Evolutionary conservation across 768 basidiomycete genomes (phyloP).

Genomic region (Sarcodon sp.): DNA sequence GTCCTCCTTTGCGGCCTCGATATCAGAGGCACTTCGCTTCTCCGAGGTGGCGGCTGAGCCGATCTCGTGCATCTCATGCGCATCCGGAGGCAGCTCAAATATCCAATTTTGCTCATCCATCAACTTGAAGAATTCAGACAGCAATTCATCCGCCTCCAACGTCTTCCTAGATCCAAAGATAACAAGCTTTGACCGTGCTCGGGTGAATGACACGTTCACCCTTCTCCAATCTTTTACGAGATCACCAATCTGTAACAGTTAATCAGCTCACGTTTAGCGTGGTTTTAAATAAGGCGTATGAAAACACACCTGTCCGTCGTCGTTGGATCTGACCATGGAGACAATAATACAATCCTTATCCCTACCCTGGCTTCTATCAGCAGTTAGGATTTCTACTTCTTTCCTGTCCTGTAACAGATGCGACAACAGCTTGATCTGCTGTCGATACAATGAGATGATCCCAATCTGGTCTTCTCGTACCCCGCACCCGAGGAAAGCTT

Average conservation of each 20-base stretch:
- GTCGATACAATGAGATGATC: slow-evolving; percentile 85
- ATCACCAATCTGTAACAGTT: slow-evolving; percentile 60
- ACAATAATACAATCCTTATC: slow-evolving; percentile 95
- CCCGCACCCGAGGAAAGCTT: slow-evolving; percentile 54
- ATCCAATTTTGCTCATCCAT: slow-evolving; percentile 71
- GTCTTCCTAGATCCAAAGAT: slow-evolving; percentile 85
- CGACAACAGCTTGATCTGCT: slow-evolving; percentile 85
- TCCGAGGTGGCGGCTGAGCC: slow-evolving; percentile 1
- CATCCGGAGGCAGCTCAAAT: slow-evolving; percentile 36
- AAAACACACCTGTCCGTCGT: slow-evolving; percentile 49
- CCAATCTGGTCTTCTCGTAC: slow-evolving; percentile 64
- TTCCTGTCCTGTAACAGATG: slow-evolving; percentile 42
- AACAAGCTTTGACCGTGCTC: slow-evolving; percentile 82
- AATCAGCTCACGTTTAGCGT: background rate
- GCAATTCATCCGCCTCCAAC: slow-evolving; percentile 42
- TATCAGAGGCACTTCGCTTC: background rate
- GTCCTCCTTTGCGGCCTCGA: background rate
- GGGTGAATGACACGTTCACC: slow-evolving; percentile 94
- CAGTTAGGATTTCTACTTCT: slow-evolving; percentile 77
- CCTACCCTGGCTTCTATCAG: slow-evolving; percentile 86
- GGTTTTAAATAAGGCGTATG: background rate
- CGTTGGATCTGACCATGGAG: slow-evolving; percentile 86
- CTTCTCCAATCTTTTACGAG: slow-evolving; percentile 92
- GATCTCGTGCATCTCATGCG: slow-evolving; percentile 35
- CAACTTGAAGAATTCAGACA: slow-evolving; percentile 65